Conservation (phyloP, 108 stramenopile genomes). For the Epipyxis sp. region DNA sequence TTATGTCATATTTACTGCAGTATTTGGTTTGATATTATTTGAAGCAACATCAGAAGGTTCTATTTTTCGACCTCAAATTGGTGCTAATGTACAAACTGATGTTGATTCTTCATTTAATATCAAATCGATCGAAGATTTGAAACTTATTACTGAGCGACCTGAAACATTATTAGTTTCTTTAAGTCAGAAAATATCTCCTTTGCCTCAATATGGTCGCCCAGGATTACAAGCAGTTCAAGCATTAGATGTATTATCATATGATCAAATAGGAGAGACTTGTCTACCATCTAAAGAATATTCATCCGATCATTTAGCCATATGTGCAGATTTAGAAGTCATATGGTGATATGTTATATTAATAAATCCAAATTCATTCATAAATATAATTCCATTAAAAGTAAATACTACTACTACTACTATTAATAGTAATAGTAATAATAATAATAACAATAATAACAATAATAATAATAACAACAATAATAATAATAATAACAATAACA, state of each 20-base stretch:
- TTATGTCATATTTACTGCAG: not conserved
- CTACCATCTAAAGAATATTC: not conserved
- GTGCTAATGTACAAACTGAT: not conserved
- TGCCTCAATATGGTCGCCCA: not conserved
- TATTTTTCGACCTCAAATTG: not conserved
- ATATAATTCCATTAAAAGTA: too few species aligned
- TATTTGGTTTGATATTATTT: not conserved
- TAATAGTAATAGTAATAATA: too few species aligned
- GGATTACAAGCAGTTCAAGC: not conserved
- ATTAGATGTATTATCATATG: not conserved
- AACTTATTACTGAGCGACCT: not conserved
- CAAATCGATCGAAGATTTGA: not conserved
- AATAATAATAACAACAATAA: too few species aligned
- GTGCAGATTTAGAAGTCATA: not conserved
- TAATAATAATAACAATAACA: too few species aligned
- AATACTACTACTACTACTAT: too few species aligned
- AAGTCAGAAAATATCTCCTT: not conserved
- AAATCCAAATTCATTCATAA: too few species aligned
- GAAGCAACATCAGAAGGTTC: not conserved
- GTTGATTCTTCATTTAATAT: not conserved
- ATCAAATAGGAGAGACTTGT: not conserved
- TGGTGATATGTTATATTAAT: too few species aligned
- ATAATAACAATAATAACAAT: too few species aligned
- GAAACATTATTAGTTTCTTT: not conserved
- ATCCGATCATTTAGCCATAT: constrained; percentile 2